phyloP scores from a whole-genome alignment of 495 filamentous ascomycete genomes.

The Neurospora discreta region DNA sequence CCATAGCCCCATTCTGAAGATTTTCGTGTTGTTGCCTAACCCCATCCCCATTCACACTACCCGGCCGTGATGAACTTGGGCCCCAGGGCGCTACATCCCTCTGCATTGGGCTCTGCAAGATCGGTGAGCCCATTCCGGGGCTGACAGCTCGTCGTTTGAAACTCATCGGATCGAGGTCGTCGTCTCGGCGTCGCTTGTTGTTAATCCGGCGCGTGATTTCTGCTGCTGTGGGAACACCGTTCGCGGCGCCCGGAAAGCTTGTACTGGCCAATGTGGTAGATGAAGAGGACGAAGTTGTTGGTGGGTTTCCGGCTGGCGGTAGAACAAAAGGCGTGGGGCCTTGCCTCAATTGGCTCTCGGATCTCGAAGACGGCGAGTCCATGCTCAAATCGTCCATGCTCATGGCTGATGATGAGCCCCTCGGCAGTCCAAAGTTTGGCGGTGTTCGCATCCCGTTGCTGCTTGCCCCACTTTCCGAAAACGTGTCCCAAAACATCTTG shows the following conservation, averaged over 20 bases:
- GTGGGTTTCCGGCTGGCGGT: background rate
- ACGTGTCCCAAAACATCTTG: conserved; percentile 69
- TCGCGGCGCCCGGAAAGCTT: conserved; percentile 33
- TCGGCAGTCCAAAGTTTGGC: conserved; percentile 41
- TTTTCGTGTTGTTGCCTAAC: conserved; percentile 14
- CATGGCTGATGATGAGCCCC: conserved; percentile 47
- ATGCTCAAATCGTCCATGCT: conserved; percentile 63
- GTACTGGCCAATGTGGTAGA: conserved; percentile 4
- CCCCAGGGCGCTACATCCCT: conserved; percentile 64
- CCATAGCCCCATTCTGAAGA: conserved; percentile 15
- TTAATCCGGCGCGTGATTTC: conserved; percentile 59
- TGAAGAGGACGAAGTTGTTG: background rate
- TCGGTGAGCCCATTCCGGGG: conserved; percentile 81
- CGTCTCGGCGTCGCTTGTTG: conserved; percentile 75
- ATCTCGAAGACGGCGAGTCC: conserved; percentile 53
- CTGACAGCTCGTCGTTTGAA: conserved; percentile 93
- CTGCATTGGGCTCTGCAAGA: conserved; percentile 73
- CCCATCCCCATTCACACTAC: conserved; percentile 44
- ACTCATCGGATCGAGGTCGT: conserved; percentile 78
- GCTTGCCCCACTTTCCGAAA: conserved; percentile 44
- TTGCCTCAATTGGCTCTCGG: conserved; percentile 11
- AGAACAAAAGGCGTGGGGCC: background rate
- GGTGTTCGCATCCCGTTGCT: conserved; percentile 43
- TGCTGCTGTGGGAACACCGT: conserved; percentile 38
- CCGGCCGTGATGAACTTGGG: conserved; percentile 38